A percentile compares a stretch with the other conserved stretches of the same genome.
These are phyloP conservation scores for Aschersonia sp. DNA, from an alignment of 2,329 filamentous ascomycete genomes.

Conservation along the genomic window DNA sequence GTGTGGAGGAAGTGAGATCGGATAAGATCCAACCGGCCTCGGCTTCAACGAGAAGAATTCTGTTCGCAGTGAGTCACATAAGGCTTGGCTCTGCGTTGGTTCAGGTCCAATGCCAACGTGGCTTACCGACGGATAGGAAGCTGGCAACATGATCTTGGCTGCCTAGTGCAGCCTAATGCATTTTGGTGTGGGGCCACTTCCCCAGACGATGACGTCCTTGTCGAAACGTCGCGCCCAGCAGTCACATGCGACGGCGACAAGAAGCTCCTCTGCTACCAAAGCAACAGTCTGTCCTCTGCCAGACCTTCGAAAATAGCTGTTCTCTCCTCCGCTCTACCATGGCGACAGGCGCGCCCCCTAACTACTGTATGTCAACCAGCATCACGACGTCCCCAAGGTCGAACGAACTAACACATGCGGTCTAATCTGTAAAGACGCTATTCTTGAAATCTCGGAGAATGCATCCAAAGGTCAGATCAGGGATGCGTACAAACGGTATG, in stretches of 20 bases:
- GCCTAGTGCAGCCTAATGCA: background rate
- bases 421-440: conserved; percentile 39
- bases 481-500: conserved; percentile 81
- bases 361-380: conserved; percentile 37
- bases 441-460: conserved; percentile 57
- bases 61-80: too few species aligned
- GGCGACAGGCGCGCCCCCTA: conserved; percentile 29
- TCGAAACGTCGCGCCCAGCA: background rate
- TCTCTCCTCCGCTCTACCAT: conserved; percentile 10
- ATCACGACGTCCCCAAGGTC: background rate
- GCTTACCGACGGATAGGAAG: too few species aligned
- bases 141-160: background rate
- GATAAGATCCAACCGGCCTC: too few species aligned
- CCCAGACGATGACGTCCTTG: background rate
- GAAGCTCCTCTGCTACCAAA: background rate
- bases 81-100: too few species aligned
- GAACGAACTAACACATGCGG: background rate
- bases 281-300: background rate
- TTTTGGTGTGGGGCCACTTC: background rate
- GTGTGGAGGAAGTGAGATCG: too few species aligned
- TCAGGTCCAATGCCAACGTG: too few species aligned
- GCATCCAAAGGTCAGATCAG: conserved; percentile 75
- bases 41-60: too few species aligned
- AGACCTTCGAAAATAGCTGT: background rate
- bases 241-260: background rate